These are phyloP conservation scores for Pseudoturritis turrita DNA, from an alignment of 345 rosid species.

Conservation along the genomic window DNA sequence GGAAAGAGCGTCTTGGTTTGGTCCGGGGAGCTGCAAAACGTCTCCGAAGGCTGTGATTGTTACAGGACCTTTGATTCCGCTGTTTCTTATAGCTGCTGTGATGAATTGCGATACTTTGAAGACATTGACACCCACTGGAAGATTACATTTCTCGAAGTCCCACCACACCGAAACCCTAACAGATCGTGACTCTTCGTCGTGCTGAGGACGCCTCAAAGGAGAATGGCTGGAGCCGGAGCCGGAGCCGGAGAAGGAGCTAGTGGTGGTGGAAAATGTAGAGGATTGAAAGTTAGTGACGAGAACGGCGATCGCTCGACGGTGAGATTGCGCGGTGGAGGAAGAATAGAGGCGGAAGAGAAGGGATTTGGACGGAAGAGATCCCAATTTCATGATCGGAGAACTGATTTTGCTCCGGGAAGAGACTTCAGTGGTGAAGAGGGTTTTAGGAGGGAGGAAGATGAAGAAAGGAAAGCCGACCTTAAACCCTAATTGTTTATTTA, in stretches of 20 bases:
- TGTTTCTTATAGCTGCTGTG: conserved; percentile 58
- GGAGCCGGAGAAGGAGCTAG: conserved; percentile 11
- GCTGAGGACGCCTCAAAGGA: conserved; percentile 28
- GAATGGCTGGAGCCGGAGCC: conserved; percentile 7
- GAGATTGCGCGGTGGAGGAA: conserved; percentile 3
- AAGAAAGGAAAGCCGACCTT: conserved; percentile 4
- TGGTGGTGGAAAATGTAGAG: conserved; percentile 15
- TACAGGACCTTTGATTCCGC: conserved; percentile 84
- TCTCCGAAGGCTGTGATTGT: conserved; percentile 92
- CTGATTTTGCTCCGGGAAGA: background rate
- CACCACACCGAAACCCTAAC: conserved; percentile 93
- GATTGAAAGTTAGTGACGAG: conserved; percentile 39
- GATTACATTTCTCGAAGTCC: conserved; percentile 79
- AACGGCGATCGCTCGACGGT: conserved; percentile 23
- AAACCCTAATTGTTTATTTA: conserved; percentile 22
- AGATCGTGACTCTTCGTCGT: conserved; percentile 53
- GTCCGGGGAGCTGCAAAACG: conserved; percentile 50
- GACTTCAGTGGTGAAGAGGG: background rate
- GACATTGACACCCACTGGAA: conserved; percentile 59
- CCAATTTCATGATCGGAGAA: conserved; percentile 33
- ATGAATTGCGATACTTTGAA: conserved; percentile 51
- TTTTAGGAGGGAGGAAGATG: conserved; percentile 25
- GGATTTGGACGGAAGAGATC: conserved; percentile 24
- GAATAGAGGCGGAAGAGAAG: conserved; percentile 21
- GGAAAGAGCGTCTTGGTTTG: conserved; percentile 73